Evolutionary conservation across 2,329 filamentous ascomycete species (phyloP).

Genomic region (Fusarium compactum): DNA sequence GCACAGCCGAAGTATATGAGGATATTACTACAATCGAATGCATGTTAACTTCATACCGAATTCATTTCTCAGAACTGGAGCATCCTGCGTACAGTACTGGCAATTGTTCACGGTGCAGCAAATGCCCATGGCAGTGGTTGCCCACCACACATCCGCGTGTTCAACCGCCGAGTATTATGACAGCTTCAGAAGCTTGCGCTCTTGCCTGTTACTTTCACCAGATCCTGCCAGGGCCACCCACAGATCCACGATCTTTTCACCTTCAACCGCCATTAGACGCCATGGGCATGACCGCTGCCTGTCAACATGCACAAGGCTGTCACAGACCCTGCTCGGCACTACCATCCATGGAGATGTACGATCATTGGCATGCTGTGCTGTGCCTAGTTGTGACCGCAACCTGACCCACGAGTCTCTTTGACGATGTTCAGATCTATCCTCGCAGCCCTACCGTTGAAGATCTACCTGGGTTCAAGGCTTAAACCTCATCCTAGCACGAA

Average conservation of each 20-base stretch:
- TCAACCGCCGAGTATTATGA: constrained; percentile 3
- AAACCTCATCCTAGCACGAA: constrained; percentile 32
- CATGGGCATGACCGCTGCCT: constrained; percentile 28
- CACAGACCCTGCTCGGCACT: constrained; percentile 46
- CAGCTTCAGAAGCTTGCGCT: constrained; percentile 13
- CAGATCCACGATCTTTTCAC: constrained; percentile 25
- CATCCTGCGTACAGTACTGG: constrained; percentile 13
- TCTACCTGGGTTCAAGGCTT: constrained; percentile 26
- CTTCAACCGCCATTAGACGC: constrained; percentile 18
- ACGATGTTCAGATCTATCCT: constrained; percentile 40
- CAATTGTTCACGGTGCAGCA: constrained; percentile 19
- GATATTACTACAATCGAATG: constrained; percentile 22
- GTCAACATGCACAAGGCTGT: constrained; percentile 46
- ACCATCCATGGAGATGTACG: constrained; percentile 40
- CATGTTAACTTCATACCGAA: constrained; percentile 19
- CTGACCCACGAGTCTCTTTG: constrained; percentile 33
- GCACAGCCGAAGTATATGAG: constrained; percentile 46
- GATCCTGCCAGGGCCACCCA: constrained; percentile 40
- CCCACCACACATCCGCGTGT: constrained; percentile 21
- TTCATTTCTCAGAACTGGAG: constrained; percentile 9
- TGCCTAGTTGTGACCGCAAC: constrained; percentile 32
- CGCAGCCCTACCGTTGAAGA: constrained; percentile 45
- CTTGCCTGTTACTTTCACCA: constrained; percentile 31
- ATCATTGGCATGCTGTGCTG: constrained; percentile 43
- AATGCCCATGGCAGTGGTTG: constrained; percentile 27